Evolutionary conservation across 495 filamentous ascomycete genomes (phyloP), one percentile per base, ranked within the genome.

Genomic region (Podospora conica): DNA sequence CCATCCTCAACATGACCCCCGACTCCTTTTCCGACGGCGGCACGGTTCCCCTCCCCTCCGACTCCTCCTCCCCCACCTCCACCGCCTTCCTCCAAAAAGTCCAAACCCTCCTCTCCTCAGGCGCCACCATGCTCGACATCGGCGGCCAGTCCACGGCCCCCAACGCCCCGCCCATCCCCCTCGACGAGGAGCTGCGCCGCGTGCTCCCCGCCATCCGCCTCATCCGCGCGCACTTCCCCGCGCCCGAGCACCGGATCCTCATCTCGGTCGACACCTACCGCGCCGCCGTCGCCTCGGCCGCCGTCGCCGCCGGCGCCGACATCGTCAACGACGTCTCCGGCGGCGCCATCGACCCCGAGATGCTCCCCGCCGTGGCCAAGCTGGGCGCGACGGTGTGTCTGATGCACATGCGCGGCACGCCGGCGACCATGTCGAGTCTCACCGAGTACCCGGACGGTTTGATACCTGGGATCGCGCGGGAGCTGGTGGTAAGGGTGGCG

Each of bases 21-120:
- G 95, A 98, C 81, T 98, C 95, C 53, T 98, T 98, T 81, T 97
- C 93, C 12, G 93, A 97, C 70, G 95, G 93, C 60, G 94, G 93
- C 55, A 48, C 40, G 15, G 40, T 48, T 7, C 40, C 40, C 40
- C 40, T 48, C 40, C 40, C 40, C 15, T 0, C 18, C 40, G 18
- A n/a, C 18, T 7, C 40, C 40, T 48, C 40, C 6, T 48, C 40
- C 6, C 70, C 78, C 2, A 82, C 93, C 77, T 70, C 73, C 0
- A 10, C 66, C 57, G 68, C 71, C 11, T 67, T 82, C 21, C 53
- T 73, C 9, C 68, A 75, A 29, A 90, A 86, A 10, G 80, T 90
- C 31, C 67, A 73, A 61, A 67, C 66, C 65, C 88, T 88, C 75
- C 85, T 93, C 72, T 70, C 78, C 59, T 75, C 81, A 7, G 91